phyloP scores from a whole-genome alignment of 164 flowering plant genomes.

The Brasenia schreberi region DNA sequence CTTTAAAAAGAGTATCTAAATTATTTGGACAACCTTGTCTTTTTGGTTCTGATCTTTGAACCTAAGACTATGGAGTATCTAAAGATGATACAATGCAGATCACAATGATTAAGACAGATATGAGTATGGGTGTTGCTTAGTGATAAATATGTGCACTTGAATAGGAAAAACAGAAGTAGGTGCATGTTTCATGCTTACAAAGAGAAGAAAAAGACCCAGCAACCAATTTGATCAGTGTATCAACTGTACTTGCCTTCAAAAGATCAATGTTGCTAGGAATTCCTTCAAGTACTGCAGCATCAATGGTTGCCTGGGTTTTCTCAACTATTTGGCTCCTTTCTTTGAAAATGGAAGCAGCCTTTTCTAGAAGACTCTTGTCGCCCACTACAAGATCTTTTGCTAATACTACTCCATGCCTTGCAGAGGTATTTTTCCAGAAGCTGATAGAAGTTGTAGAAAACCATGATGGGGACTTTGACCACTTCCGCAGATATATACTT shows the following conservation, averaged over 20 bases:
- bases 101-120: no score
- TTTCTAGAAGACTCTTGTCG: conserved; percentile 49
- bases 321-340: conserved; percentile 51
- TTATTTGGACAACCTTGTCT: no score
- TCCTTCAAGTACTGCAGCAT: conserved; percentile 88
- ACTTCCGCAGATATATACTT: conserved; percentile 67
- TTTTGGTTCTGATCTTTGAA: no score
- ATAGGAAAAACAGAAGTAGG: no score
- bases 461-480: conserved; percentile 95
- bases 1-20: no score
- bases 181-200: no score
- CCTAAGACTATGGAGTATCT: no score
- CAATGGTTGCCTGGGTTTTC: conserved; percentile 90
- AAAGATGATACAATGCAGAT: no score
- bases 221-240: no score
- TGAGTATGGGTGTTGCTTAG: no score
- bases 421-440: conserved; percentile 61
- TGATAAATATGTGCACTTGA: no score
- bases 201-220: no score
- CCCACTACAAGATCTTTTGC: conserved; percentile 74
- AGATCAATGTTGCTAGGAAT: conserved; percentile 97
- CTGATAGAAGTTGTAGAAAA: conserved; percentile 39
- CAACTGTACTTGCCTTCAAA: conserved; percentile 44
- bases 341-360: conserved; percentile 49
- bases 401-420: conserved; percentile 49